Evolutionary conservation across 768 basidiomycete species (phyloP), one percentile per base, ranked within the genome.

Genomic region (Kwoniella sp.): DNA sequence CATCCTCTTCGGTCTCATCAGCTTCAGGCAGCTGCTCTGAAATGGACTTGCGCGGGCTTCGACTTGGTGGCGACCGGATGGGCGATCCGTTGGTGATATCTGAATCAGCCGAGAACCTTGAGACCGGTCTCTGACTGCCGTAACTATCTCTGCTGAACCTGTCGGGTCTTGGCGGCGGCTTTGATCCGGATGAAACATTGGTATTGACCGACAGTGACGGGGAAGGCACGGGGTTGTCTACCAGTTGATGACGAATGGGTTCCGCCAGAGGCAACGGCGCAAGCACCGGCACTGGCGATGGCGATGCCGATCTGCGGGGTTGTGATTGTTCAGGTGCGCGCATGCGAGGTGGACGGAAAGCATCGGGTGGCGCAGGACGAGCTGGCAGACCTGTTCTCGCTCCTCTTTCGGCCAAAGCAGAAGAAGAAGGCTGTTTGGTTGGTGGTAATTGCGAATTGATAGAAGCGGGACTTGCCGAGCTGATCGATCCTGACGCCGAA

Each of bases 281-380:
- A 17, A 17, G 41, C 17, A 20, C 41, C 3, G 41, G 8, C 20
- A 20, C 41, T 3, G 41, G n/a, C 13, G 45, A 50, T 1, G 52
- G 45, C 8, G 61, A 62, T 37, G 53, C 51, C 4, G 61, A 57
- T 31, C 50, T 22, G n/a, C 45, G 52, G 20, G 64, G 55, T 25
- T 55, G 48, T n/a, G 65, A 31, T 58, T 64, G 67, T n/a, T 59
- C 74, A 13, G 66, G 58, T 38, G 52, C 59, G 30, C 73, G 60
- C 55, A 63, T 63, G 13, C 79, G 59, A 26, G 79, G 74, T 0
- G 81, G 81, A 11, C 79, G 66, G 56, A 82, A 82, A n/a, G 81
- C 81, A 53, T 82, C 81, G 15, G 81, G 77, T 12, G 81, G 81
- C 1, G 79, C 73, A 11, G 79, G 77, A 28, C 77, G 68, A n/a